Percentiles rank a stretch among this genome's conserved stretches.
Evolutionary conservation across 176 grass and related monocot species (phyloP).

Genomic region (Bonia amplexicaulis): DNA sequence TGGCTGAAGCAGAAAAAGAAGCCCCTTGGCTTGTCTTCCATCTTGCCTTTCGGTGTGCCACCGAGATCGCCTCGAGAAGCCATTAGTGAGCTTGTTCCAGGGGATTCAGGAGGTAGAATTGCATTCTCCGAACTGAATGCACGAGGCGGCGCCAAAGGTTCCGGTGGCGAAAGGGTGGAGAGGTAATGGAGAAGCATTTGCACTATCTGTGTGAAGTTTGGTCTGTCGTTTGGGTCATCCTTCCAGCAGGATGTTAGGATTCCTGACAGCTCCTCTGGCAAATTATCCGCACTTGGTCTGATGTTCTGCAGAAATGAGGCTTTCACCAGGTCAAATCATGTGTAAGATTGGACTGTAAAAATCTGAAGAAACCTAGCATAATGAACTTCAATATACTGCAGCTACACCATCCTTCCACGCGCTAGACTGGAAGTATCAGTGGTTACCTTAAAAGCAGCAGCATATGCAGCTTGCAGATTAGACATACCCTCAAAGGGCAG

Average conservation of each 20-base stretch:
- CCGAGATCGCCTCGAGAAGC: constrained; percentile 66
- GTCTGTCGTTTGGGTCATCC: constrained; percentile 80
- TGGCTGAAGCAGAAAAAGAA: constrained; percentile 97
- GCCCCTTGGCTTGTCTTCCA: constrained; percentile 57
- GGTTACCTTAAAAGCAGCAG: constrained; percentile 96
- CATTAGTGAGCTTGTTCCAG: constrained; percentile 89
- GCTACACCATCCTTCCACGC: neutral
- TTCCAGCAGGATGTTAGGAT: constrained; percentile 95
- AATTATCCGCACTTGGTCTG: constrained; percentile 87
- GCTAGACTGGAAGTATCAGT: neutral
- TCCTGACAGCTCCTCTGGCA: constrained; percentile 62
- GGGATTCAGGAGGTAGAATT: constrained; percentile 84
- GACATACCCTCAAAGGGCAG: constrained; percentile 99
- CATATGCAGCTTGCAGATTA: constrained; percentile 95
- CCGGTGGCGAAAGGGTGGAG: constrained; percentile 62
- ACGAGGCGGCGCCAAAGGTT: constrained; percentile 44
- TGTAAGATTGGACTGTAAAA: neutral
- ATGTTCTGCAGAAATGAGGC: constrained; percentile 60
- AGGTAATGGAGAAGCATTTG: constrained; percentile 95
- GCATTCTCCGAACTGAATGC: constrained; percentile 78
- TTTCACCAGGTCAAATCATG: constrained; percentile 10
- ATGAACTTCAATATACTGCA: neutral
- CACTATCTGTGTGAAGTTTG: constrained; percentile 92
- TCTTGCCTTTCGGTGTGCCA: constrained; percentile 43
- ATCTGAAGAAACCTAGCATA: neutral